phyloP scores from a whole-genome alignment of 2,329 filamentous ascomycete species.

The Cadophora luteo-olivacea region DNA sequence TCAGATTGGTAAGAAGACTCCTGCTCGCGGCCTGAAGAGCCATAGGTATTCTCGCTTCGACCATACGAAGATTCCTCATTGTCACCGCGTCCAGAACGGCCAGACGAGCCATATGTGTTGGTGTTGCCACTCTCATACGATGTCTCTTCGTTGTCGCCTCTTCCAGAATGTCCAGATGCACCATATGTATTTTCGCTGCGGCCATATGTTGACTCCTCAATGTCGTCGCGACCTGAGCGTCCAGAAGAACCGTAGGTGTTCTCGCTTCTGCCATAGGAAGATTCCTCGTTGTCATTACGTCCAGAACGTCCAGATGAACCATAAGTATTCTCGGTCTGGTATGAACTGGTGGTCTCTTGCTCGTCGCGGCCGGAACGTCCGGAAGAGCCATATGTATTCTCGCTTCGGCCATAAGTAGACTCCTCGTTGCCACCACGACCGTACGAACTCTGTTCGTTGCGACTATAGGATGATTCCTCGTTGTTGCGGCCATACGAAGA shows the following conservation, averaged over 20 bases:
- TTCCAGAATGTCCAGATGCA: background rate
- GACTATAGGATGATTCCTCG: slow-evolving; percentile 8
- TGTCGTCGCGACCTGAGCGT: background rate
- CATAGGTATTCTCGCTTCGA: slow-evolving; percentile 9
- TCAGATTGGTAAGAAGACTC: slow-evolving; percentile 4
- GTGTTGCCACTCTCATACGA: background rate
- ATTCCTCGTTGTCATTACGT: slow-evolving; percentile 2
- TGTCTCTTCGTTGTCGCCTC: slow-evolving; percentile 1
- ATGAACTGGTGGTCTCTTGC: slow-evolving; percentile 5
- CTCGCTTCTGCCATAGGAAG: background rate
- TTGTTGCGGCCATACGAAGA: background rate
- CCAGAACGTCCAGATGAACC: slow-evolving; percentile 9
- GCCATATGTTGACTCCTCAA: slow-evolving; percentile 17
- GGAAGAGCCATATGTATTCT: slow-evolving; percentile 8
- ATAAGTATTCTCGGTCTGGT: slow-evolving; percentile 1
- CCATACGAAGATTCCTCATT: slow-evolving; percentile 5
- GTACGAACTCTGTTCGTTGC: slow-evolving; percentile 8
- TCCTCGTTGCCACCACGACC: slow-evolving; percentile 10
- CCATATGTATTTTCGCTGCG: slow-evolving; percentile 6
- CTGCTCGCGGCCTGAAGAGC: slow-evolving; percentile 2
- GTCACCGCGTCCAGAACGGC: slow-evolving; percentile 3
- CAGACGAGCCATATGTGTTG: background rate
- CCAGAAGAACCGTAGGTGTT: slow-evolving; percentile 14
- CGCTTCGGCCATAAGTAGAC: slow-evolving; percentile 3
- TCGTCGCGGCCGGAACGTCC: slow-evolving; percentile 7